Evolutionary conservation across 176 grass and related monocot species (phyloP).

Genomic region (Microstegium vimineum): DNA sequence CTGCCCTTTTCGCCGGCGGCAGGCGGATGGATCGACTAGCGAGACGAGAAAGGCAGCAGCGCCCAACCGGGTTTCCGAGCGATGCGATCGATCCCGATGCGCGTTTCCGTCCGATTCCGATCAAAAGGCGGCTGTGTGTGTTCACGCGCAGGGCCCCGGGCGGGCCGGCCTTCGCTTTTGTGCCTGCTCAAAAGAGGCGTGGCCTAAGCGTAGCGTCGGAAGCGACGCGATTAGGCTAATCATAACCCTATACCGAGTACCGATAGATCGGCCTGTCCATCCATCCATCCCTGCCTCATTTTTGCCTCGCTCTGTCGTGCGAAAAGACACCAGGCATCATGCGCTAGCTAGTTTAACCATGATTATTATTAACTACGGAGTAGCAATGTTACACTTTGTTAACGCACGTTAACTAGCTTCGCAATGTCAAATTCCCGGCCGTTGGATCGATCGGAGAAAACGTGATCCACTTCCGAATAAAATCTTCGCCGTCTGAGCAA

Average conservation of each 20-base stretch:
- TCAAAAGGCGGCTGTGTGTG: conserved; percentile 10
- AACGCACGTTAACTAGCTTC: not conserved
- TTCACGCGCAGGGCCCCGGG: not conserved
- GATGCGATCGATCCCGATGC: conserved; percentile 37
- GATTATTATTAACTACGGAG: not conserved
- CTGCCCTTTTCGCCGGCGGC: not conserved
- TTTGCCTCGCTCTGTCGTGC: not conserved
- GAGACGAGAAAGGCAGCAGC: conserved; percentile 17
- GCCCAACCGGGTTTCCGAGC: not conserved
- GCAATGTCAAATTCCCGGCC: not conserved
- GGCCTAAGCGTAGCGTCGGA: not conserved
- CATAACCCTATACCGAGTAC: not conserved
- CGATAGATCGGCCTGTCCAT: not conserved
- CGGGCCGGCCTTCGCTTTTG: conserved; percentile 19
- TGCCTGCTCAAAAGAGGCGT: conserved; percentile 22
- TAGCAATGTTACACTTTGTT: not conserved
- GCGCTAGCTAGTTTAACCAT: not conserved
- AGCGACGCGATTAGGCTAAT: conserved; percentile 7
- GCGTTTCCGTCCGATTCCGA: not conserved
- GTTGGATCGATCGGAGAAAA: not conserved
- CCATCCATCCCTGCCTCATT: not conserved
- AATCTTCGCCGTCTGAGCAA: not conserved
- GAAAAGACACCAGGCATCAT: not conserved
- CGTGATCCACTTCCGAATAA: not conserved
- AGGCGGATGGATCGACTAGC: not conserved